phyloP scores from a whole-genome alignment of 345 rosid genomes.

The Eucalyptus guilfoylei region DNA sequence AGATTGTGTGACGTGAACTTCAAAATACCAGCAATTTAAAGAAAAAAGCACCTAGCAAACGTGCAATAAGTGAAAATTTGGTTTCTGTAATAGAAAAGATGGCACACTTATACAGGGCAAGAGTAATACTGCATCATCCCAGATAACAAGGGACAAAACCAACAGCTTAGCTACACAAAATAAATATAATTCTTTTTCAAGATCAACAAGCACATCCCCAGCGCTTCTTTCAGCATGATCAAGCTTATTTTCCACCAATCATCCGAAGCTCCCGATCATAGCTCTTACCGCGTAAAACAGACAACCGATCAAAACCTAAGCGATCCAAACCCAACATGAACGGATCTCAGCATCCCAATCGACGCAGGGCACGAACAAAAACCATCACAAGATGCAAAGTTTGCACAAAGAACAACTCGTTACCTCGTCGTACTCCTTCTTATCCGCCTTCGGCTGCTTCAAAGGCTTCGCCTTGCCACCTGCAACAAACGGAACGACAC shows the following conservation, averaged over 20 bases:
- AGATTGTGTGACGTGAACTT: neutral
- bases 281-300: neutral
- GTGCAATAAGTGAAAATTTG: neutral
- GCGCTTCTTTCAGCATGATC: neutral
- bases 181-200: neutral
- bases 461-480: slow-evolving; percentile 76
- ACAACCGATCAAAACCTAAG: neutral
- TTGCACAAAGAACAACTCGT: neutral
- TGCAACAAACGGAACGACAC: neutral
- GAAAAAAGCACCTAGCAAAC: neutral
- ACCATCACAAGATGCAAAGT: neutral
- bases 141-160: neutral
- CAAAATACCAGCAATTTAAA: fast-evolving
- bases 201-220: neutral
- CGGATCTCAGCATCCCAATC: neutral
- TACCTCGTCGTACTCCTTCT: slow-evolving; percentile 86
- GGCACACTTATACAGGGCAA: neutral
- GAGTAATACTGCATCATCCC: neutral
- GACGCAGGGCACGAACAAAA: neutral
- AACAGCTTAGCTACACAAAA: neutral
- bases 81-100: neutral
- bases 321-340: neutral
- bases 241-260: neutral
- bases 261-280: neutral
- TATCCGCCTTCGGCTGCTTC: slow-evolving; percentile 60